phyloP scores from a whole-genome alignment of 2,329 filamentous ascomycete species.

The Paracoccidioides lutzii region DNA sequence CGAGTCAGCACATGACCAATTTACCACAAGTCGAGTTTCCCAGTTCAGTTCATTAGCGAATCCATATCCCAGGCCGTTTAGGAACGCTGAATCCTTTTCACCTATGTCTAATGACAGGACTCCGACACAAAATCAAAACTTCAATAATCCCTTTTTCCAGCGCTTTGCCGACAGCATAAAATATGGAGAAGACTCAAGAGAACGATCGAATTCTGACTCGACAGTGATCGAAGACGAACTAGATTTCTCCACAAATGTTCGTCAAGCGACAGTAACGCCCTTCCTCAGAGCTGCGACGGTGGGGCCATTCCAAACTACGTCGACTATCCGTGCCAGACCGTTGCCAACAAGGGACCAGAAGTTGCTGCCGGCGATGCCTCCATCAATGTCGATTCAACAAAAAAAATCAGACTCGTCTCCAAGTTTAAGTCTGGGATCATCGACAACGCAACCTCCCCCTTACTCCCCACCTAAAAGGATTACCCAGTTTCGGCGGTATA shows the following conservation, averaged over 20 bases:
- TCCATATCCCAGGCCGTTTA: background rate
- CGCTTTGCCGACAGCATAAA: conserved; percentile 12
- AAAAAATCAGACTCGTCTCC: background rate
- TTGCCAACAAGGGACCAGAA: background rate
- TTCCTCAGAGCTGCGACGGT: conserved; percentile 12
- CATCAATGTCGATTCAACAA: background rate
- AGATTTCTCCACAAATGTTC: conserved; percentile 19
- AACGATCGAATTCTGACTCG: conserved; percentile 13
- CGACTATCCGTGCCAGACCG: background rate
- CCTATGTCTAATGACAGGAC: background rate
- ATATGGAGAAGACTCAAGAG: conserved; percentile 5
- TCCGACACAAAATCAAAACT: conserved; percentile 1
- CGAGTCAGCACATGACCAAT: background rate
- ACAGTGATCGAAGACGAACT: conserved; percentile 19
- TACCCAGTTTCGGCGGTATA: conserved; percentile 30
- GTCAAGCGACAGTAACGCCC: conserved; percentile 18
- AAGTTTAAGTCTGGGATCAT: conserved; percentile 12
- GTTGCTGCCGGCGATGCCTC: background rate
- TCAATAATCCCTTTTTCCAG: conserved; percentile 15
- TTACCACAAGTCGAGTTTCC: conserved; percentile 20
- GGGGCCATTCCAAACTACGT: background rate
- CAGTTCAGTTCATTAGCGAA: conserved; percentile 22
- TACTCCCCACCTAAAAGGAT: conserved; percentile 31
- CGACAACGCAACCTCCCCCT: conserved; percentile 40
- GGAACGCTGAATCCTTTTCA: background rate